Evolutionary conservation across 495 filamentous ascomycete species (phyloP), one percentile per base, ranked within the genome.

Genomic region (Clavariopsis aquatica): DNA sequence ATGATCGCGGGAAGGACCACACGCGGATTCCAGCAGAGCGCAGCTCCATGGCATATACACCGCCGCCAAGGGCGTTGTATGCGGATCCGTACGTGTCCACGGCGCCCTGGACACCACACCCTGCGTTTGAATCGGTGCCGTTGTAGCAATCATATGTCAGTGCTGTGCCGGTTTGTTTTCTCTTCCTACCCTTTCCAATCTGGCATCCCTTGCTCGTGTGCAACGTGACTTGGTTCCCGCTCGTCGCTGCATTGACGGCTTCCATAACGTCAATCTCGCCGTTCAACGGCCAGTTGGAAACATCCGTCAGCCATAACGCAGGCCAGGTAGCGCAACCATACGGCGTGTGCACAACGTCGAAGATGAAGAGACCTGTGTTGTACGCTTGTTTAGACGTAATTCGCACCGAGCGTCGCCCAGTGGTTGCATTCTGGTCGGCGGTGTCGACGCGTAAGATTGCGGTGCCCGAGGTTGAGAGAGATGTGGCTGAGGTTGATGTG

Each of bases 391-490:
- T 73, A 54, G 71, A 74, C 22, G 71, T 72, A 23, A 78, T 60
- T 41, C 76, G 72, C n/a, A 78, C 74, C 43, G 66, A 71, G 20
- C 43, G 60, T 3, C 76, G 72, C 52, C 76, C 76, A 27, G 64
- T 70, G 12, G 69, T 59, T 19, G 71, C 65, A 20, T 60, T 58
- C 53, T 69, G 70, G n/a, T 79, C 77, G 28, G 67, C 72, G 24
- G 74, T 77, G 63, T 86, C 83, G 8, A 87, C 83, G 29, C 76
- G 76, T 2, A 87, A 70, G 28, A 85, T 71, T 0, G 82, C 83
- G 0, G 79, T 81, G 0, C 66, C 70, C 4, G 74, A 64, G 1
- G 78, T 77, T 12, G 55, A 46, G 13, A 23, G 13, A 3, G n/a
- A 78, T 78, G 57, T 41, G 27, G 28, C 3, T 47, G 52, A 20